A percentile compares a stretch with the other conserved stretches of the same genome.
phyloP scores from a whole-genome alignment of 805 yeast genomes.

The Isabelozyma heimii region DNA sequence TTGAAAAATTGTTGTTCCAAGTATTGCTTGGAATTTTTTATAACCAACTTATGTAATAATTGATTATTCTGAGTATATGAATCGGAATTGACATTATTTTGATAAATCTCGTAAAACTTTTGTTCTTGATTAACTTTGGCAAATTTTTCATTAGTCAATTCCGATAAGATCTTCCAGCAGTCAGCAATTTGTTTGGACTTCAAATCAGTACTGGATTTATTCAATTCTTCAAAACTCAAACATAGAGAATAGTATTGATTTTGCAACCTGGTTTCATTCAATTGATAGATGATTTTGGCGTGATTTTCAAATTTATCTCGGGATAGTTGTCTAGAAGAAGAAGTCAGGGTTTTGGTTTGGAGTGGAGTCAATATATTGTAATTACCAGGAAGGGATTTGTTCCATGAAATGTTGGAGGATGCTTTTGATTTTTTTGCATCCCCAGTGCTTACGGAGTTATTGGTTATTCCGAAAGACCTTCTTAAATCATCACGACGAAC shows the following conservation, averaged over 20 bases:
- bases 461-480: conserved; percentile 61
- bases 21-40: conserved; percentile 53
- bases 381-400: conserved; percentile 29
- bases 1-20: conserved; percentile 77
- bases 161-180: conserved; percentile 65
- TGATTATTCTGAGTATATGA: conserved; percentile 20
- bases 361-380: conserved; percentile 34
- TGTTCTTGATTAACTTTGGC: conserved; percentile 33
- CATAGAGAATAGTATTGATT: conserved; percentile 54
- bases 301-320: conserved; percentile 67
- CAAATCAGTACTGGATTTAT: conserved; percentile 55
- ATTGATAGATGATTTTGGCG: conserved; percentile 66
- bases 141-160: conserved; percentile 39
- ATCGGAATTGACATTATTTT: conserved; percentile 3
- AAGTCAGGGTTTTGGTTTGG: conserved; percentile 7
- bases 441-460: conserved; percentile 1
- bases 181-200: conserved; percentile 72
- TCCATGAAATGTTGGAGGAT: conserved; percentile 29
- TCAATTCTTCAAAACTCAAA: conserved; percentile 57
- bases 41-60: conserved; percentile 45
- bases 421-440: conserved; percentile 2
- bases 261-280: conserved; percentile 67
- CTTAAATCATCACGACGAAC: conserved; percentile 71
- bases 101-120: conserved; percentile 23
- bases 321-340: conserved; percentile 29